Conservation (phyloP, 1,284 basidiomycete species). For the Pholiota adiposa region DNA sequence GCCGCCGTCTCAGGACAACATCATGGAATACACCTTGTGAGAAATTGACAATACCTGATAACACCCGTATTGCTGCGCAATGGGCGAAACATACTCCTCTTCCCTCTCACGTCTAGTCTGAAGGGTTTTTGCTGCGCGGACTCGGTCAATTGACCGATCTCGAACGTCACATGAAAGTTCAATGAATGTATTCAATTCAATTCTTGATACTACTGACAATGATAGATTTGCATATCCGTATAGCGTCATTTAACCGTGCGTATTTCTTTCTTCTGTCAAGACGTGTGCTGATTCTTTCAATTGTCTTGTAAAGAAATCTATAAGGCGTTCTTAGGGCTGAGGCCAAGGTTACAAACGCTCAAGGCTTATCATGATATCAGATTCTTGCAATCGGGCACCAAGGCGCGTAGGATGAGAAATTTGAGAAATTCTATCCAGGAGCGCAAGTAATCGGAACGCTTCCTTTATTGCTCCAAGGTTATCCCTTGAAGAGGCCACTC, state of each 20-base stretch:
- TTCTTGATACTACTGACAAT: neutral
- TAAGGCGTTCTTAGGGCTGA: neutral
- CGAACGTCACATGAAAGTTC: neutral
- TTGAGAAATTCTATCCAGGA: neutral
- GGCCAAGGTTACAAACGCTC: neutral
- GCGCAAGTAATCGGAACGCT: neutral
- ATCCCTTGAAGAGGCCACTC: neutral
- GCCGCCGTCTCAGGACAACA: constrained; percentile 2
- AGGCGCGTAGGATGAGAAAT: too few relatives aligned
- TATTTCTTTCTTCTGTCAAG: neutral
- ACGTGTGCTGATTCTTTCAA: neutral
- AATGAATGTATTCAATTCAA: neutral
- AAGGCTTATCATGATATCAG: neutral
- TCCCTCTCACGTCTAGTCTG: neutral
- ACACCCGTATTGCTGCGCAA: neutral
- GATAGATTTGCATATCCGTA: neutral
- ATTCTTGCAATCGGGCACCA: neutral
- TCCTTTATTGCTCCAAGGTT: neutral
- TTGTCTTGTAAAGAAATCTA: neutral
- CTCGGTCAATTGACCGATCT: neutral
- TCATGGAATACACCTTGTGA: neutral
- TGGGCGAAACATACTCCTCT: neutral
- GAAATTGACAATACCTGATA: neutral
- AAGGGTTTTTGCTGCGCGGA: neutral
- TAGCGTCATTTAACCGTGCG: neutral